These are phyloP conservation scores for Fistulinella prunicolor DNA, from an alignment of 768 basidiomycete species.

Conservation along the genomic window DNA sequence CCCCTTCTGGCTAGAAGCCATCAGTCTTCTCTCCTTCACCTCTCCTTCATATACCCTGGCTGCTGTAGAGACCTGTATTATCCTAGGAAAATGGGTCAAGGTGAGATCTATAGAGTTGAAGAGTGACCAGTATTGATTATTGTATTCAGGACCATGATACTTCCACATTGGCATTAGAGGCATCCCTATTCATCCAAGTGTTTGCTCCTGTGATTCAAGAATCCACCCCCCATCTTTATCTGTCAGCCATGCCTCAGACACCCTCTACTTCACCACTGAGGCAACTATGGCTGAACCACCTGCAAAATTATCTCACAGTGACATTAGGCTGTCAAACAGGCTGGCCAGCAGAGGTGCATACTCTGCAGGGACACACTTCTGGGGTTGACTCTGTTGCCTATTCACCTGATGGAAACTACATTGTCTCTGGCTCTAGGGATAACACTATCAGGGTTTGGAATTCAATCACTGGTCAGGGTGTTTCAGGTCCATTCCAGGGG, in stretches of 20 bases:
- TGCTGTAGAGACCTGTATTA: neutral
- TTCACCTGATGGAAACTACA: no score
- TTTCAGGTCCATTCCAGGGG: no score
- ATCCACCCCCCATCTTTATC: no score
- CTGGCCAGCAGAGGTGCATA: conserved; percentile 1
- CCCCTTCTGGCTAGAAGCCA: no score
- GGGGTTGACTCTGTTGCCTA: no score
- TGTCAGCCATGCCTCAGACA: no score
- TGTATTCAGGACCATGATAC: neutral
- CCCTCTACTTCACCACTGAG: neutral
- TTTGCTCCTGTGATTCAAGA: no score
- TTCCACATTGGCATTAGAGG: conserved; percentile 1
- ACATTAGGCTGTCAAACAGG: neutral
- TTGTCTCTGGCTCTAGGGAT: no score
- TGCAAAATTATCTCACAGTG: neutral
- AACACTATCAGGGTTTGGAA: no score
- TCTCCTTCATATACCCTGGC: neutral
- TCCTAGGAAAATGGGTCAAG: neutral
- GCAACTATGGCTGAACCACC: neutral
- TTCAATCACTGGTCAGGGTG: no score
- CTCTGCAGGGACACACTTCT: no score
- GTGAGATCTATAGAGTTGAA: neutral
- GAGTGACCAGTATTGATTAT: neutral
- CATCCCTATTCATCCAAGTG: conserved; percentile 4
- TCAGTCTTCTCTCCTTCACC: no score